These are phyloP conservation scores for Neurospora pannonica DNA, from an alignment of 495 filamentous ascomycete species.

Conservation along the genomic window DNA sequence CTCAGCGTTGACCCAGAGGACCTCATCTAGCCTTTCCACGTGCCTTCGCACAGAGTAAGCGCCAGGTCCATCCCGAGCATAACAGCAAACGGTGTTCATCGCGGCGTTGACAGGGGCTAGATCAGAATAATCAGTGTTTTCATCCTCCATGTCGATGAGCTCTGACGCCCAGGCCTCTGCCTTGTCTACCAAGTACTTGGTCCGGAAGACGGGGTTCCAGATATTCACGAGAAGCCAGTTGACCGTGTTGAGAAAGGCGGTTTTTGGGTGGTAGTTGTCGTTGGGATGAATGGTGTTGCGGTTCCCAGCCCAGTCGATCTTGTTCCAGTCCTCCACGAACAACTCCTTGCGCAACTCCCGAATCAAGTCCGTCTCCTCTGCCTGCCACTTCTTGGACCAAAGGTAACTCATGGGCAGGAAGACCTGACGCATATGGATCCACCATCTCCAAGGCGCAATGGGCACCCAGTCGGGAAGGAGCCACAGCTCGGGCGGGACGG, in stretches of 20 bases:
- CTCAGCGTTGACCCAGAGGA: slow-evolving; percentile 84
- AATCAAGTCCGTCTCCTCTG: slow-evolving; percentile 61
- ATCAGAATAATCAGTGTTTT: slow-evolving; percentile 79
- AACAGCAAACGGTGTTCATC: slow-evolving; percentile 79
- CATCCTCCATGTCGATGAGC: slow-evolving; percentile 77
- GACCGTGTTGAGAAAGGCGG: slow-evolving; percentile 63
- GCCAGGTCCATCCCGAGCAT: slow-evolving; percentile 71
- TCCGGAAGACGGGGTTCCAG: slow-evolving; percentile 65
- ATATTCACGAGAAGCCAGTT: slow-evolving; percentile 71
- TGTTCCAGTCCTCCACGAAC: slow-evolving; percentile 68
- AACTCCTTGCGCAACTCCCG: slow-evolving; percentile 70
- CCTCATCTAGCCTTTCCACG: slow-evolving; percentile 71
- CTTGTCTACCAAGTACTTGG: slow-evolving; percentile 43
- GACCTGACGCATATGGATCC: slow-evolving; percentile 93
- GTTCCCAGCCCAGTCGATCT: slow-evolving; percentile 65
- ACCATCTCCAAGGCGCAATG: slow-evolving; percentile 93
- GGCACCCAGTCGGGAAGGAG: slow-evolving; percentile 93
- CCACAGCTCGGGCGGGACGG: slow-evolving; percentile 89
- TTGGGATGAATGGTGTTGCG: slow-evolving; percentile 69
- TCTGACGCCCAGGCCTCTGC: slow-evolving; percentile 64
- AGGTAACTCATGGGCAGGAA: slow-evolving; percentile 88
- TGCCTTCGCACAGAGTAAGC: slow-evolving; percentile 69
- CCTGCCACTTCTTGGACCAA: slow-evolving; percentile 68
- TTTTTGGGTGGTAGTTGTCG: slow-evolving; percentile 93
- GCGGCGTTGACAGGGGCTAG: slow-evolving; percentile 83